These are phyloP conservation scores for Fusarium luffae DNA, from an alignment of 2,329 filamentous ascomycete genomes.

Conservation along the genomic window DNA sequence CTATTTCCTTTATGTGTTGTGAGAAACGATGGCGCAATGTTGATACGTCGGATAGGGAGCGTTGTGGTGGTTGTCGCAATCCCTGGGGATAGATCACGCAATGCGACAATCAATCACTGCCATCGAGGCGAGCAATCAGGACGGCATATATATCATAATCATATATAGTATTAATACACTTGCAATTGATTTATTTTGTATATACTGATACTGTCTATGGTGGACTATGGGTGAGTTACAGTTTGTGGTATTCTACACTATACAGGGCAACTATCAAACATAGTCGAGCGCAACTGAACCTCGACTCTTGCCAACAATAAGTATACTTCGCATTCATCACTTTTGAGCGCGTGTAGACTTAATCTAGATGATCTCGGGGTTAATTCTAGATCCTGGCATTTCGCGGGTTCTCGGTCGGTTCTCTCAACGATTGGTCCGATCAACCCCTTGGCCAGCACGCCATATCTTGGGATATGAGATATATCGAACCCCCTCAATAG, in stretches of 20 bases:
- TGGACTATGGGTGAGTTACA: not conserved
- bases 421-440: constrained; percentile 36
- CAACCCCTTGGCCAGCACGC: constrained; percentile 28
- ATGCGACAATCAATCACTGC: constrained; percentile 12
- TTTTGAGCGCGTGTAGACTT: not conserved
- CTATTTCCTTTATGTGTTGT: not conserved
- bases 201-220: fast-evolving
- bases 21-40: constrained; percentile 40
- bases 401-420: constrained; percentile 38
- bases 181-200: fast-evolving
- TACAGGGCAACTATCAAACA: not conserved
- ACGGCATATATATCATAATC: not conserved
- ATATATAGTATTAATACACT: fast-evolving
- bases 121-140: not conserved
- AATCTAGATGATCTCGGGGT: not conserved
- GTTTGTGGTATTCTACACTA: not conserved
- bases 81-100: constrained; percentile 42
- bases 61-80: constrained; percentile 40
- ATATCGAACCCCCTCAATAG: constrained; percentile 21
- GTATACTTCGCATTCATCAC: not conserved
- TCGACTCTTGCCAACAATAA: not conserved
- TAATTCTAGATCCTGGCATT: not conserved
- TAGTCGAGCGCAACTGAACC: not conserved
- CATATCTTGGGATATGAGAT: constrained; percentile 31
- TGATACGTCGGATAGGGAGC: constrained; percentile 2